phyloP scores from a whole-genome alignment of 768 basidiomycete species.

The Leccinum pellstonianum region DNA sequence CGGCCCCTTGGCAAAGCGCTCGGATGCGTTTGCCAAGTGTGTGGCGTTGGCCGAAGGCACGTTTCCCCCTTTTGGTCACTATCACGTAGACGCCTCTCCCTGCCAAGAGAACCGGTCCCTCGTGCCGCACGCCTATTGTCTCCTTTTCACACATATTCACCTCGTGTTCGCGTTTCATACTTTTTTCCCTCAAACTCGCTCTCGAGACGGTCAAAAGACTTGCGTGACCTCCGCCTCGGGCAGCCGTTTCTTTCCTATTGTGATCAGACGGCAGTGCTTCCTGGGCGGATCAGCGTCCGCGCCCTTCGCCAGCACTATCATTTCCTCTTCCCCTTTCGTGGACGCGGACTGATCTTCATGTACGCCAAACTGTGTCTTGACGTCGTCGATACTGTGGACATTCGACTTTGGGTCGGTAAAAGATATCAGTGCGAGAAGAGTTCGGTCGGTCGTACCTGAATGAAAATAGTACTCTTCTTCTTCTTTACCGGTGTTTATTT shows the following conservation, averaged over 20 bases:
- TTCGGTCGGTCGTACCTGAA: background rate
- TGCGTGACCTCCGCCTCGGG: conserved; percentile 44
- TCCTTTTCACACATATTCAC: conserved; percentile 26
- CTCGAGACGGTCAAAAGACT: conserved; percentile 27
- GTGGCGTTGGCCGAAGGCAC: conserved; percentile 48
- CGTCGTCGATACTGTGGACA: conserved; percentile 37
- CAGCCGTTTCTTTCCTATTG: conserved; percentile 57
- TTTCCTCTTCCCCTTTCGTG: conserved; percentile 33
- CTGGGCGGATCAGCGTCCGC: conserved; percentile 43
- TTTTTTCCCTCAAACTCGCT: conserved; percentile 31
- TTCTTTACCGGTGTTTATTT: background rate
- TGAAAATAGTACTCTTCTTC: background rate
- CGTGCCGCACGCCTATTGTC: conserved; percentile 47
- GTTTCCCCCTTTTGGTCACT: conserved; percentile 45
- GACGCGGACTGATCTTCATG: conserved; percentile 13
- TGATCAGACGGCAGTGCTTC: conserved; percentile 50
- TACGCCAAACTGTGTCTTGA: conserved; percentile 40
- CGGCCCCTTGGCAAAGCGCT: conserved; percentile 43
- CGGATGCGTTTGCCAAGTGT: conserved; percentile 60
- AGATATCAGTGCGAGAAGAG: conserved; percentile 38
- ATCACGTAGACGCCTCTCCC: conserved; percentile 61
- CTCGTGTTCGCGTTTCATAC: conserved; percentile 63
- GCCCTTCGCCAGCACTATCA: conserved; percentile 43
- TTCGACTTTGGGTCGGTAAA: conserved; percentile 60
- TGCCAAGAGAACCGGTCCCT: conserved; percentile 50